Base-by-base conservation (phyloP, 2,329 filamentous ascomycete genomes). In the Diaporthe helianthi region DNA sequence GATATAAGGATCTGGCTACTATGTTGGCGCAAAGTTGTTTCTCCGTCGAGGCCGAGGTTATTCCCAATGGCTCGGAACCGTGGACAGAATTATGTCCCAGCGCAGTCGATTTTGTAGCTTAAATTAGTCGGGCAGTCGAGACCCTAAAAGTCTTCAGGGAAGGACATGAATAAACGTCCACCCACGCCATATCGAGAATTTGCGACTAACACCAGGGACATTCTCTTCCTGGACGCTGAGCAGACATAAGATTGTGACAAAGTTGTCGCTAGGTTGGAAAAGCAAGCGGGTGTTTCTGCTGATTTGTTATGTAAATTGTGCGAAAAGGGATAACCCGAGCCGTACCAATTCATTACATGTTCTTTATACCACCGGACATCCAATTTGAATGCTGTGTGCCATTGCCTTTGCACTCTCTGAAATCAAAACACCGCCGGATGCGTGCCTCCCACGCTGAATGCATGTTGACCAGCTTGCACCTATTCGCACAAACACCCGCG, bases 341-440 rank as follows among this genome's bases (percentile, higher is more conserved):
- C 44, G 58, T 63, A 47, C 41, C 58, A n/a, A n/a, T n/a, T n/a
- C n/a, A 63, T 63, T 33, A 19, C 10, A 7, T 47, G 47, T 13
- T 7, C n/a, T 19, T 33, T 22, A 6, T 6, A 24, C 58, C 12
- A 63, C 12, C 44, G 13, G 17, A 36, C 3, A 41, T 49, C 13
- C n/a, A 19, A 63, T 22, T 10, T 49, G 41, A 63, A 49, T 63
- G 41, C 41, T 63, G 29, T 44, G 38, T 63, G 58, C n/a, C 58
- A 49, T 63, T 49, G n/a, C 29, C 4, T 36, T 63, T 49, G 29
- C 58, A 44, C 58, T 63, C 44, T 63, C 47, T 49, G n/a, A 49
- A 63, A 63, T 31, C 58, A 63, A 7, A 47, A 63, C 58, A 26
- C 58, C 58, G 41, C 58, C 58, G 29, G 55, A 63, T 63, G 44